Evolutionary conservation across 2,329 filamentous ascomycete species (phyloP).

Genomic region (Diaporthe vaccinii): DNA sequence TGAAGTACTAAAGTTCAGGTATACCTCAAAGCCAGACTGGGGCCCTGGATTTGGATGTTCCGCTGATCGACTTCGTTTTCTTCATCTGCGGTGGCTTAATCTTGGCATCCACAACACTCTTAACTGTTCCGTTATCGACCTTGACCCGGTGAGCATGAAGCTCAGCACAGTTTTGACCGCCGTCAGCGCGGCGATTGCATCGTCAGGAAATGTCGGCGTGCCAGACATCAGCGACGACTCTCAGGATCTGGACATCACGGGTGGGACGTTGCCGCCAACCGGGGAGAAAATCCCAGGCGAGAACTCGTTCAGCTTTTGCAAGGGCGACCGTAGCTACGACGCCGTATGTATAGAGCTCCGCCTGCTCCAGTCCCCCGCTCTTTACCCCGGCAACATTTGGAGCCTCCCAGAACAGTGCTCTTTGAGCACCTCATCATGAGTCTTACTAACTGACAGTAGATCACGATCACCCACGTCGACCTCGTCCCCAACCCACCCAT

Average conservation of each 20-base stretch:
- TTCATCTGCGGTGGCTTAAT: neutral
- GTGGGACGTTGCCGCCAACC: neutral
- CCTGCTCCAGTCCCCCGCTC: too few relatives aligned
- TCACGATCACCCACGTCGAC: neutral
- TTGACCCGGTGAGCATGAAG: neutral
- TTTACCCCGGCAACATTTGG: neutral
- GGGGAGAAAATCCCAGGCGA: neutral
- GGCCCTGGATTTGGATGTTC: neutral
- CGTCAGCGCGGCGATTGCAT: neutral
- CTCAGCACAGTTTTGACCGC: neutral
- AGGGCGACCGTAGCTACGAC: neutral
- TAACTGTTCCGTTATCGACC: neutral
- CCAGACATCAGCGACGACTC: neutral
- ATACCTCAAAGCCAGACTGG: neutral
- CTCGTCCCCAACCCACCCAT: neutral
- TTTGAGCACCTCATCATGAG: neutral
- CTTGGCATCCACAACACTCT: neutral
- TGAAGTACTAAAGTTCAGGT: neutral
- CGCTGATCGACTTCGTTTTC: neutral
- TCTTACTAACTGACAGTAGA: neutral
- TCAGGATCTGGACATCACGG: neutral
- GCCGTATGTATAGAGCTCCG: neutral
- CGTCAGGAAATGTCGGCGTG: neutral
- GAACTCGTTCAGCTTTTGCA: neutral
- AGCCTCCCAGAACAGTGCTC: neutral